Percentiles rank a stretch among this genome's conserved stretches.
These are phyloP conservation scores for Speleostelium caveatum DNA, from an alignment of 78 protist genomes.

Conservation along the genomic window DNA sequence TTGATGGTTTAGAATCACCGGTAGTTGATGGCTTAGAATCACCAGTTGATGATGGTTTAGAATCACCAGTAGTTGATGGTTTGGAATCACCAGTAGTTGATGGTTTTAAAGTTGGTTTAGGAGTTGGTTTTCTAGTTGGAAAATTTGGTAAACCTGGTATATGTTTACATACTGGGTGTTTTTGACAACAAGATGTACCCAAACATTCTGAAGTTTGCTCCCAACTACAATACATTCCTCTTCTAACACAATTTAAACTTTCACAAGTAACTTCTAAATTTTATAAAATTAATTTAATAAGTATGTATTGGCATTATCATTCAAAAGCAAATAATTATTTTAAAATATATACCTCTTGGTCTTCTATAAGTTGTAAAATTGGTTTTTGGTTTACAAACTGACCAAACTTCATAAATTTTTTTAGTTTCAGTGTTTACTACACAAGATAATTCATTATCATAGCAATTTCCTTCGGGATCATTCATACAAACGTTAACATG, in stretches of 20 bases:
- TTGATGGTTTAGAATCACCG: background rate
- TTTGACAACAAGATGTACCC: conserved; percentile 38
- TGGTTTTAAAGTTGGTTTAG: background rate
- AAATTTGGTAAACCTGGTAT: background rate
- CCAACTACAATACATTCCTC: conserved; percentile 20
- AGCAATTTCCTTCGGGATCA: conserved; percentile 13
- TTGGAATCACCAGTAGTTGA: background rate
- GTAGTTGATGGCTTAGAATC: background rate
- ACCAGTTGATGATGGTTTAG: background rate
- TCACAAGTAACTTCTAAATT: conserved; percentile 4
- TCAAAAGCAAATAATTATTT: background rate
- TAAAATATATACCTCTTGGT: conserved; percentile 2
- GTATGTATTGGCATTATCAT: background rate
- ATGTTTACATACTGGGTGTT: background rate
- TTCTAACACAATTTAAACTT: conserved; percentile 14
- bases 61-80: background rate
- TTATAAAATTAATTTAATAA: background rate
- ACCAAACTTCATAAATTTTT: conserved; percentile 33
- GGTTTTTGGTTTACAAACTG: conserved; percentile 15
- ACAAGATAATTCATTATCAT: conserved; percentile 5
- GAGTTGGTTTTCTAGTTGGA: background rate
- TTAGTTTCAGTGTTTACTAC: background rate
- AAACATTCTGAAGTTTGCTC: background rate
- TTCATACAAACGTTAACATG: background rate
- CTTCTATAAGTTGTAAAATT: background rate